Percentiles rank a stretch among this genome's conserved stretches.
Conservation (phyloP, 2,329 filamentous ascomycete genomes). For the Anisogramma anomala region DNA sequence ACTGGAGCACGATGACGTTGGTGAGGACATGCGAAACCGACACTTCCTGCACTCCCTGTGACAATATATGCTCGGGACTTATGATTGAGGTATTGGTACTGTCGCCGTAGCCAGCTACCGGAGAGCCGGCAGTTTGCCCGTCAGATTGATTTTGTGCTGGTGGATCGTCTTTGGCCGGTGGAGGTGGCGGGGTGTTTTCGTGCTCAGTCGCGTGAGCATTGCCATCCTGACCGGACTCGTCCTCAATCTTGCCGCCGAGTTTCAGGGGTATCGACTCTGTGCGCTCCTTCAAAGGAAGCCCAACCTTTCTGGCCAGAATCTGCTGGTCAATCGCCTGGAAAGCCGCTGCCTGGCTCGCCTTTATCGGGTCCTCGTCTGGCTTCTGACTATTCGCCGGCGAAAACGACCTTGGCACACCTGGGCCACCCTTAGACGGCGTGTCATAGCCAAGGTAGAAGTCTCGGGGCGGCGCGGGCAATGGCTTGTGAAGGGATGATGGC, state of each 20-base stretch:
- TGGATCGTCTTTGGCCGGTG: conserved; percentile 12
- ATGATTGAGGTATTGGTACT: conserved; percentile 6
- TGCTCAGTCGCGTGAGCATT: conserved; percentile 14
- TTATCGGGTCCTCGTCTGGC: conserved; percentile 22
- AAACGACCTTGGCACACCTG: conserved; percentile 24
- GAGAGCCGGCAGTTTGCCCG: not conserved
- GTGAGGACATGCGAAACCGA: conserved; percentile 70
- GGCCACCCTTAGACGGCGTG: conserved; percentile 23
- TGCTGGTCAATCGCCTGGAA: conserved; percentile 55
- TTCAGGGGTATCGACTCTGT: conserved; percentile 37
- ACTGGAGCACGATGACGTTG: conserved; percentile 68
- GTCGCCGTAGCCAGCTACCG: conserved; percentile 3
- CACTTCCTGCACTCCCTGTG: conserved; percentile 32
- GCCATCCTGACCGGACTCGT: conserved; percentile 12
- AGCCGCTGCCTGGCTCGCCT: conserved; percentile 43
- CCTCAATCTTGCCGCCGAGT: conserved; percentile 26
- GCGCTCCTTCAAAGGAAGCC: conserved; percentile 30
- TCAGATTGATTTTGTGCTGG: not conserved
- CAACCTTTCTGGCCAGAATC: conserved; percentile 44
- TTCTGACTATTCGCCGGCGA: conserved; percentile 27
- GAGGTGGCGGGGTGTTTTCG: conserved; percentile 16
- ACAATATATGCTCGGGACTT: not conserved
- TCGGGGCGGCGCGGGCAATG: conserved; percentile 29
- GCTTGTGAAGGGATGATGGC: conserved; percentile 23
- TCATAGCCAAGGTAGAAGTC: conserved; percentile 31